Percentiles rank a stretch among this genome's conserved stretches.
These are phyloP conservation scores for Exophiala mesophila DNA, from an alignment of 2,329 filamentous ascomycete genomes.

Conservation along the genomic window DNA sequence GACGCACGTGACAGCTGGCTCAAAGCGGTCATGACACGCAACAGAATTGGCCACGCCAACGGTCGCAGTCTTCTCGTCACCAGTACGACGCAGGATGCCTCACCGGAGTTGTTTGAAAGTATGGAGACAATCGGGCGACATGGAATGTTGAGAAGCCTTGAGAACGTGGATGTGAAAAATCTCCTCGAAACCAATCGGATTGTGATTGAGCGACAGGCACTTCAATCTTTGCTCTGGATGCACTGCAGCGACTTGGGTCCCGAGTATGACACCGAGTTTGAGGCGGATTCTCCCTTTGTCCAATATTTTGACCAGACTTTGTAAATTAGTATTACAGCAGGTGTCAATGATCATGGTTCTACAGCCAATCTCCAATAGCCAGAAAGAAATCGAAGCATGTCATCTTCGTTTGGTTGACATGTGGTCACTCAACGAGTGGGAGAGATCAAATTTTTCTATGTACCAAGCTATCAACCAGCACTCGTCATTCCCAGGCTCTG, in stretches of 20 bases:
- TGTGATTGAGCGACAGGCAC: constrained; percentile 76
- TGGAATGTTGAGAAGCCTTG: constrained; percentile 63
- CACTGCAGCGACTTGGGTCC: not conserved
- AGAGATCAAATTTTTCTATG: too few relatives aligned
- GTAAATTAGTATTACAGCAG: not conserved
- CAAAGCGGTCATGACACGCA: constrained; percentile 62
- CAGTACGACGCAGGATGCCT: constrained; percentile 29
- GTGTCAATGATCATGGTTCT: not conserved
- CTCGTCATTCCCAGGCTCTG: too few relatives aligned
- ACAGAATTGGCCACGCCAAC: constrained; percentile 62
- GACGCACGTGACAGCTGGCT: constrained; percentile 52
- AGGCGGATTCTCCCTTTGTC: not conserved
- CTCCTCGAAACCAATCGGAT: constrained; percentile 78
- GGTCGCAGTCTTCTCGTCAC: constrained; percentile 76
- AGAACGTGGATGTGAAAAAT: constrained; percentile 95
- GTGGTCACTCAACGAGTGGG: too few relatives aligned
- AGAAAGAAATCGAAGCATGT: too few relatives aligned
- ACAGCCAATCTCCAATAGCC: too few relatives aligned
- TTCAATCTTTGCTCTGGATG: constrained; percentile 48
- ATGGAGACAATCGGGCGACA: constrained; percentile 61
- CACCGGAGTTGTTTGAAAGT: constrained; percentile 50
- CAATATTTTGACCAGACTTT: not conserved
- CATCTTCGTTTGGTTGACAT: too few relatives aligned
- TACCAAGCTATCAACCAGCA: too few relatives aligned
- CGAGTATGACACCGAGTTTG: not conserved